Base-by-base conservation (phyloP, 192 early-diverging fungal species). In the Rhizophagus sp. region DNA sequence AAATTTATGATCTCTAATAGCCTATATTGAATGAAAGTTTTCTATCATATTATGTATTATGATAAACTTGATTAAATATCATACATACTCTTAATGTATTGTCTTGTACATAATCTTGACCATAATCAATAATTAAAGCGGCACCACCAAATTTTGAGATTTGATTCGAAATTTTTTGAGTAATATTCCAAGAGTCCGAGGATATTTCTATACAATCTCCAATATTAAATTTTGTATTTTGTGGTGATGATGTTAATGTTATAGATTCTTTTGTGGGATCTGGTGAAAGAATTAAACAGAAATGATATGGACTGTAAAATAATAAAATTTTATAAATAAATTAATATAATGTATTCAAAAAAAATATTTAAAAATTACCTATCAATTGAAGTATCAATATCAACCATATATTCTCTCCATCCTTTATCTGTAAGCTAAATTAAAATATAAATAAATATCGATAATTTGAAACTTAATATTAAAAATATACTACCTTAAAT, bases 401-500 rank as follows among this genome's bases (percentile, higher is more conserved):
- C 95, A 3, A 99, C 91, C 25, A 97, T 80, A 17, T 98, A 86
- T 82, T 99, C 98, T 50, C 93, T 88, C 97, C 96, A 98, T 19
- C 94, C 94, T n/a, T 90, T 84, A 1, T 84, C 78, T 9, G 93
- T 93, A 79, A 87, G 87, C 87, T 96, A 84, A 34, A 9, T 52
- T 47, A 30, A 61, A 52, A 47, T 47, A 9, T 47, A 71, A 36
- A 71, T n/a, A 24, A 41, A 41, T 11, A 44, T 30, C 17, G 22
- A 41, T 44, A 12, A 36, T 36, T 8, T 19, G 1, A 27, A 62
- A 36, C 17, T 36, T 22, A 3, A 33, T 62, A 19, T 17, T 65
- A 47, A 77, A 44, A 66, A 36, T 66, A 41, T 3, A 76, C 19
- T 77, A 47, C 62, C 39, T 95, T 84, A 81, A 96, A 95, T 77